Evolutionary conservation across 139 green algal genomes (phyloP), one percentile per base, ranked within the genome.

Genomic region (Picochlorum sp.): DNA sequence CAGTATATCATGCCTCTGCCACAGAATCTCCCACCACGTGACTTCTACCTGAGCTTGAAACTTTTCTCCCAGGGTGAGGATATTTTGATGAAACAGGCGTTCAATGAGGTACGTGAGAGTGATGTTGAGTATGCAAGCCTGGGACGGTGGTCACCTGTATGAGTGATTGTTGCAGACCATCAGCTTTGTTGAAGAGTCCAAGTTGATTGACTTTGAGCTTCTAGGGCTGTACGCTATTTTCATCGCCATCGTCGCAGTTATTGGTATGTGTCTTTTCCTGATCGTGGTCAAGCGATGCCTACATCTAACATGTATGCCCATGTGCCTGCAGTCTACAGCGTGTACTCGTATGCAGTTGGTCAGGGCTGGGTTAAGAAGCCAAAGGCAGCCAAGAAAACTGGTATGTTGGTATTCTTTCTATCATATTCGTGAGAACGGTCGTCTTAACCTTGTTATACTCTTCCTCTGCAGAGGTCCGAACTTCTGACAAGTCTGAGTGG

Each of bases 341-440:
- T 21, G 11, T 10, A 58, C 5, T 56, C 61, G 14, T 69, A 61
- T 51, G 61, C 61, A 16, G 60, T 62, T 38, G 34, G 66, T 54
- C 54, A 74, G 54, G 66, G 72, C 30, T 78, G 60, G 58, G 23
- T 78, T 20, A 78, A 78, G 54, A 74, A 71, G 61, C 14, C 61
- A 21, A 44, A 46, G 24, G 7, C 52, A 32, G 32, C 14, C 10
- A 66, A 38, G 44, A 56, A 41, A 24, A 66, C 38, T 51, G 38
- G 66, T 67, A 58, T 4, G 66, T 34, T 15, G 1, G 11, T 63
- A 45, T 58, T 30, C 28, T 61, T 61, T 41, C 11, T 21, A 23
- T 24, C 34, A 21, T 16, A 54, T 41, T 38, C 7, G 45, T 32
- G 4, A 23, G 4, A 0, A 0, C 0, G 28, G 0, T 30, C 28